Conservation (phyloP, 2,329 filamentous ascomycete genomes). For the Botrytis deweyae region DNA sequence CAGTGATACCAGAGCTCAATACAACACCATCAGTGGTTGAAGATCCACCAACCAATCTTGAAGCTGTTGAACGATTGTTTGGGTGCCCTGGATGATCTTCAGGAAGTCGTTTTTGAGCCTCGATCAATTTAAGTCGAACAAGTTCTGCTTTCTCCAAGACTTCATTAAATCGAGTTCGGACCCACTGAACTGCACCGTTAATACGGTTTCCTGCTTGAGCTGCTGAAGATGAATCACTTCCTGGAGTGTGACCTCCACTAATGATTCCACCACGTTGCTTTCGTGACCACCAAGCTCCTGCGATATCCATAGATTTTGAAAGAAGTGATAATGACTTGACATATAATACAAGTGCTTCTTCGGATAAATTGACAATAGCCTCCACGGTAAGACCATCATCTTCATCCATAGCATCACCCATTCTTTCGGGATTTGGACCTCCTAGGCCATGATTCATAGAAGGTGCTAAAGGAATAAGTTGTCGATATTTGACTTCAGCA, state of each 20-base stretch:
- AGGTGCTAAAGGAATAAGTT: slow-evolving; percentile 85
- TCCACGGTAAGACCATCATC: slow-evolving; percentile 81
- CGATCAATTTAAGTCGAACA: slow-evolving; percentile 82
- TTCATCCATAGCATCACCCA: slow-evolving; percentile 56
- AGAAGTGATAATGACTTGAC: slow-evolving; percentile 90
- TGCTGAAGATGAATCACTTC: slow-evolving; percentile 44
- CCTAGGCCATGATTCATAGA: slow-evolving; percentile 71
- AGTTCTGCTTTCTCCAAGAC: slow-evolving; percentile 95
- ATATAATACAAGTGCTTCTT: slow-evolving; percentile 93
- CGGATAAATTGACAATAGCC: slow-evolving; percentile 81
- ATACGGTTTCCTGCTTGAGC: slow-evolving; percentile 60
- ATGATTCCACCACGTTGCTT: slow-evolving; percentile 65
- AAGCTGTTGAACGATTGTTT: slow-evolving; percentile 66
- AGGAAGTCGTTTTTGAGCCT: slow-evolving; percentile 81
- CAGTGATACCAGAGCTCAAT: slow-evolving; percentile 84
- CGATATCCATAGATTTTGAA: slow-evolving; percentile 93
- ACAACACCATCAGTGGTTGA: slow-evolving; percentile 74
- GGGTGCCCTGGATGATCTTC: slow-evolving; percentile 84
- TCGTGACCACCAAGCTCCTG: slow-evolving; percentile 85
- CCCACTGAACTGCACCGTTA: slow-evolving; percentile 94
- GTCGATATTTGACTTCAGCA: slow-evolving; percentile 97
- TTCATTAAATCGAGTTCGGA: slow-evolving; percentile 91
- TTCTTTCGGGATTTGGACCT: slow-evolving; percentile 55
- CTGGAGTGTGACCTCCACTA: slow-evolving; percentile 45
- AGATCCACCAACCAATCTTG: slow-evolving; percentile 46